These are phyloP conservation scores for Sclerotinia spermophila DNA, from an alignment of 2,329 filamentous ascomycete species.

Conservation along the genomic window DNA sequence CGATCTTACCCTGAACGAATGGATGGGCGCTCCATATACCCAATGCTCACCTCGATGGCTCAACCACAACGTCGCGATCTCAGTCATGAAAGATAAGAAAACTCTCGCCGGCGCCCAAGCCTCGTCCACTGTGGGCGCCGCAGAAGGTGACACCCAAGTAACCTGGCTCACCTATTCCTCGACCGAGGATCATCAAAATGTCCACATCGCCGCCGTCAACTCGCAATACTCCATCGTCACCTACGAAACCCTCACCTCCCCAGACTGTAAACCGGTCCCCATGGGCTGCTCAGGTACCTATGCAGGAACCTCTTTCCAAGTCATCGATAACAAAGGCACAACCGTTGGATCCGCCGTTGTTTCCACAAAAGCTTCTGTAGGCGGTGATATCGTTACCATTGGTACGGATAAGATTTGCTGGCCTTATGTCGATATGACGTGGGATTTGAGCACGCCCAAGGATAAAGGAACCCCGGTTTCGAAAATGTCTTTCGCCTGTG, in stretches of 20 bases:
- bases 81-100: constrained; percentile 54
- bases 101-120: constrained; percentile 53
- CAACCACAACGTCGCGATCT: constrained; percentile 56
- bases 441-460: constrained; percentile 41
- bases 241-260: constrained; percentile 58
- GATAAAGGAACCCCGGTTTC: constrained; percentile 29
- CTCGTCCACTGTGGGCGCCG: constrained; percentile 49
- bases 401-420: constrained; percentile 54
- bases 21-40: constrained; percentile 57
- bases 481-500: constrained; percentile 54
- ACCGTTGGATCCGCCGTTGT: constrained; percentile 50
- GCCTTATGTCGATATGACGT: constrained; percentile 56
- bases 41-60: constrained; percentile 37
- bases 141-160: constrained; percentile 54
- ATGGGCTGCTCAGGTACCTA: constrained; percentile 59
- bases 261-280: constrained; percentile 52
- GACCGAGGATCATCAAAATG: constrained; percentile 53
- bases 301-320: constrained; percentile 57
- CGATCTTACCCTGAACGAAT: constrained; percentile 51
- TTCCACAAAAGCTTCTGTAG: constrained; percentile 53
- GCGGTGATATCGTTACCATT: constrained; percentile 59
- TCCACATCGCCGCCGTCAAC: constrained; percentile 55
- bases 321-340: constrained; percentile 49
- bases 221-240: constrained; percentile 50
- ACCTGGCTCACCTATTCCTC: constrained; percentile 54